A percentile compares a stretch with the other conserved stretches of the same genome.
Conservation (phyloP, 1,139 yeast species). For the Trichomonascaceae sp. region DNA sequence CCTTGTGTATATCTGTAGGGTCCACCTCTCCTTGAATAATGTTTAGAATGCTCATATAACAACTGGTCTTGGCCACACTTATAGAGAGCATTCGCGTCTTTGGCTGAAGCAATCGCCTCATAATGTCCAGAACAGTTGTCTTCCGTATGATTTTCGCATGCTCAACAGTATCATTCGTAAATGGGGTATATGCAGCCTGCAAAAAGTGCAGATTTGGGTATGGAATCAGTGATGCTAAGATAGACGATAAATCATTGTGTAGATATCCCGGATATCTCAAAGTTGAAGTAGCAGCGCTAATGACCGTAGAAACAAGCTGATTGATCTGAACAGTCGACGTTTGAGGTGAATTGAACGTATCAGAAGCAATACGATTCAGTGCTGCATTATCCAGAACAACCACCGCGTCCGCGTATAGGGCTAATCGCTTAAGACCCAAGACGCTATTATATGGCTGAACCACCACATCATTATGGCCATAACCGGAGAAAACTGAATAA, state of each 20-base stretch:
- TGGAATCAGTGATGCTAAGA: slow-evolving; percentile 77
- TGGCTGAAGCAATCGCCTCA: slow-evolving; percentile 75
- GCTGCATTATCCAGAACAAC: slow-evolving; percentile 90
- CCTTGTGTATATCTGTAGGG: slow-evolving; percentile 73
- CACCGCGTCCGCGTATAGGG: slow-evolving; percentile 79
- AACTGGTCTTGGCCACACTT: slow-evolving; percentile 35
- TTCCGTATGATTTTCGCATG: slow-evolving; percentile 57
- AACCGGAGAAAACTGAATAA: slow-evolving; percentile 75
- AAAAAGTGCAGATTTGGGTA: slow-evolving; percentile 86
- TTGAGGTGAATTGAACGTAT: slow-evolving; percentile 38
- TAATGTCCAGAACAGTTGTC: slow-evolving; percentile 77
- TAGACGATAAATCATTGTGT: slow-evolving; percentile 80
- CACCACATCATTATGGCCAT: slow-evolving; percentile 74
- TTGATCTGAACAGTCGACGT: slow-evolving; percentile 68
- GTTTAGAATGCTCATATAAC: slow-evolving; percentile 68
- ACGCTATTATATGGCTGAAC: slow-evolving; percentile 94
- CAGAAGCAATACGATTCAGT: slow-evolving; percentile 58
- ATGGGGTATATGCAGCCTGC: slow-evolving; percentile 84
- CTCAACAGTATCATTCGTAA: slow-evolving; percentile 56
- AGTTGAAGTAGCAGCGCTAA: slow-evolving; percentile 82
- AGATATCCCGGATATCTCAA: slow-evolving; percentile 87
- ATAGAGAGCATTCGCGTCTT: slow-evolving; percentile 62
- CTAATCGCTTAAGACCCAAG: slow-evolving; percentile 70
- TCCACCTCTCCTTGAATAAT: slow-evolving; percentile 70
- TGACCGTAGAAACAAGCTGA: slow-evolving; percentile 76